Base-by-base conservation (phyloP, 306 rosid species). In the Fragaria ananassa region DNA sequence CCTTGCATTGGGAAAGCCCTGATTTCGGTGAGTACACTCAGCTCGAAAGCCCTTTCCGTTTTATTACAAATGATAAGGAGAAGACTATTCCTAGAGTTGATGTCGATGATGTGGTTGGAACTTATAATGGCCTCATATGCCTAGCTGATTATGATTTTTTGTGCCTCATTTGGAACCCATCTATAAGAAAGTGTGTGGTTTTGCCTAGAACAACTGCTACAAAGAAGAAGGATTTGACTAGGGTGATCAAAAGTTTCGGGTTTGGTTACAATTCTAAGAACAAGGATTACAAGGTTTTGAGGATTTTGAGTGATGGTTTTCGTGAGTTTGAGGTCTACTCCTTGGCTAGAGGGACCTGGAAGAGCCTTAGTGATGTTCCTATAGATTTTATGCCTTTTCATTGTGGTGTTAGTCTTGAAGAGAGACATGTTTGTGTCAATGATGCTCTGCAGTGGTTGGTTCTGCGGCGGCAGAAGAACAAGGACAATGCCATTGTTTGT, bases 241-340 rank as follows among this genome's bases (percentile, higher is more conserved):
- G 3, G 68, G 68, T 58, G 31, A 31, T 62, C 42, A 62, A 62
- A 7, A 27, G n/a, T 15, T 62, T 62, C 42, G 42, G 42, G 42
- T 62, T 29, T 31, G 68, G 68, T 2, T 62, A 62, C 19, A 42
- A 62, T 62, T 2, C 39, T 4, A 8, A 18, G 19, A 61, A 6
- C 39, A 27, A 29, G 2, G 39, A 27, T 19, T 61, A 61, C 19
- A 13, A 61, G 39, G 67, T 61, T 61, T 14, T 61, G n/a, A 61
- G 67, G 17, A 15, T 61, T 12, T 13, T 61, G 39, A 27, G 67
- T 61, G 67, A 61, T 12, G 19, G 39, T 5, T 61, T 12, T 61
- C 68, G 42, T 62, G 68, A 31, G 42, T 35, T 62, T 62, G 68
- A 62, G 68, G 68, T 62, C 7, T 62, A 61, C 6, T 61, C 67